These are phyloP conservation scores for Salvia splendens DNA, from an alignment of 257 asterid genomes.

Conservation along the genomic window DNA sequence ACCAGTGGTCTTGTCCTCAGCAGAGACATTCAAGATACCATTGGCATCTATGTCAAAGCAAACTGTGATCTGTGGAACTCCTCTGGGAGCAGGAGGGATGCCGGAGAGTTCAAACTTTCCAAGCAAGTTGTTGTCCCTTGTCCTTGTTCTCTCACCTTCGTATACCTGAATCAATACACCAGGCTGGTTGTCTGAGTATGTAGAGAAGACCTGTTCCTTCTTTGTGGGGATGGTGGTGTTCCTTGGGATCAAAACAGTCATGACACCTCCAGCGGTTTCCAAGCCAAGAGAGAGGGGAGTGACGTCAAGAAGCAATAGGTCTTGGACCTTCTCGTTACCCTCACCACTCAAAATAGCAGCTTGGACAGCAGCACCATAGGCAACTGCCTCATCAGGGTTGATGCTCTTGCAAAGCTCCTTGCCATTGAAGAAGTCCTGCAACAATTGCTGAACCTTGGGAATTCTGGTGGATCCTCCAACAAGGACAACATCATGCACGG, in stretches of 20 bases:
- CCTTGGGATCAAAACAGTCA: slow-evolving; percentile 79
- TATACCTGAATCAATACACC: slow-evolving; percentile 86
- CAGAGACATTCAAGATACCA: slow-evolving; percentile 77
- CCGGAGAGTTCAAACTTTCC: slow-evolving; percentile 86
- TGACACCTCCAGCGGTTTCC: slow-evolving; percentile 89
- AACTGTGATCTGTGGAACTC: slow-evolving; percentile 82
- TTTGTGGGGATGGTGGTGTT: slow-evolving; percentile 84
- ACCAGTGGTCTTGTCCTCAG: slow-evolving; percentile 85
- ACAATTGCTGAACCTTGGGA: slow-evolving; percentile 73
- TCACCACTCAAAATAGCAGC: slow-evolving; percentile 86
- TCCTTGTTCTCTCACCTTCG: slow-evolving; percentile 77
- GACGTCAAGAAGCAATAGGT: slow-evolving; percentile 67
- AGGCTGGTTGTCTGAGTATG: slow-evolving; percentile 80
- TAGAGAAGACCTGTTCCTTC: slow-evolving; percentile 82
- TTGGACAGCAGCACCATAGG: slow-evolving; percentile 86
- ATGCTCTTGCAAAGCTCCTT: slow-evolving; percentile 91
- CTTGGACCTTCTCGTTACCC: slow-evolving; percentile 86
- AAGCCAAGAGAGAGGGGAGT: slow-evolving; percentile 77
- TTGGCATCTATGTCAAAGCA: slow-evolving; percentile 85
- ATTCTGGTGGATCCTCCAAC: slow-evolving; percentile 83
- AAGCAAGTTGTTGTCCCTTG: slow-evolving; percentile 71
- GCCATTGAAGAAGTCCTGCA: slow-evolving; percentile 84
- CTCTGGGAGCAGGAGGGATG: slow-evolving; percentile 82
- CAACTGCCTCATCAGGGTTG: slow-evolving; percentile 86
- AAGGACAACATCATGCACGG: slow-evolving; percentile 68